phyloP scores from a whole-genome alignment of 768 basidiomycete genomes.

The Strobilomyces echinocephalus region DNA sequence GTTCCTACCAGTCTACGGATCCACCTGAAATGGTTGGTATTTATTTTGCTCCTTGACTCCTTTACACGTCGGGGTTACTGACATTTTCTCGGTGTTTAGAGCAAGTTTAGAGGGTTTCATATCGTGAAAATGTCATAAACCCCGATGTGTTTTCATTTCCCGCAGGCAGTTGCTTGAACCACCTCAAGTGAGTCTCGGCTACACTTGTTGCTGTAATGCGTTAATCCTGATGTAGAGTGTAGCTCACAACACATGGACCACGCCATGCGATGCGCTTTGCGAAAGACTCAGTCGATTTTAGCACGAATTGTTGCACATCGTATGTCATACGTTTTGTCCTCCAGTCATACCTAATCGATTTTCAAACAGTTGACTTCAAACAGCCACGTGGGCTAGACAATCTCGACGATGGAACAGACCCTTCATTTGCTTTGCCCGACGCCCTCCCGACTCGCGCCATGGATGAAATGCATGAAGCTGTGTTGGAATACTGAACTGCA shows the following conservation, averaged over 20 bases:
- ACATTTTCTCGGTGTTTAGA: too few relatives aligned
- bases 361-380: constrained; percentile 53
- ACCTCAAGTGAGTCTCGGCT: constrained; percentile 34
- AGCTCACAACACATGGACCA: constrained; percentile 80
- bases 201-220: constrained; percentile 17
- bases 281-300: constrained; percentile 86
- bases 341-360: background rate
- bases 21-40: constrained; percentile 69
- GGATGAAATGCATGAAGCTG: constrained; percentile 81
- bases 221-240: constrained; percentile 38
- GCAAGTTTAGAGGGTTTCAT: too few relatives aligned
- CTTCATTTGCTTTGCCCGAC: constrained; percentile 75
- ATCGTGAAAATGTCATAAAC: too few relatives aligned
- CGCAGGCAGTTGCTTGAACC: constrained; percentile 48
- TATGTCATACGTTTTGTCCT: constrained; percentile 28
- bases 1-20: constrained; percentile 81
- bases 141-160: too few relatives aligned
- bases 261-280: constrained; percentile 70
- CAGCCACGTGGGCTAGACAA: constrained; percentile 75
- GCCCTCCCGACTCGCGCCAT: constrained; percentile 78
- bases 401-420: constrained; percentile 64
- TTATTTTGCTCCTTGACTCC: background rate
- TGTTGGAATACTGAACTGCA: constrained; percentile 78
- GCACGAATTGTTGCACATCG: constrained; percentile 83
- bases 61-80: too few relatives aligned